These are phyloP conservation scores for Dimocarpus longan DNA, from an alignment of 345 rosid genomes.

Conservation along the genomic window DNA sequence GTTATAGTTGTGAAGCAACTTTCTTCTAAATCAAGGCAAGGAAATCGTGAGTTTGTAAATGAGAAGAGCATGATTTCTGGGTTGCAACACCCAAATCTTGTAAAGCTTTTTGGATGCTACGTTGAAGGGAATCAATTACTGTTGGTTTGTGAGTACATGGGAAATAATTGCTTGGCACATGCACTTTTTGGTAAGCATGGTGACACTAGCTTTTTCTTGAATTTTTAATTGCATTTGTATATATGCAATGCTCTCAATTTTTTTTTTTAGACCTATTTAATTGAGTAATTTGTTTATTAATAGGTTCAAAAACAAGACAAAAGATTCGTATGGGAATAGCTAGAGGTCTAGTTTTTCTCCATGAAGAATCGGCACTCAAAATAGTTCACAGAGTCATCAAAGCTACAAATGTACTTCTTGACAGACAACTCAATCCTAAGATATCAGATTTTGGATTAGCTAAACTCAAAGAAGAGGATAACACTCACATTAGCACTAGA, in stretches of 20 bases:
- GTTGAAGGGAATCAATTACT: conserved; percentile 35
- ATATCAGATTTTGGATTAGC: conserved; percentile 76
- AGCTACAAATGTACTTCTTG: conserved; percentile 58
- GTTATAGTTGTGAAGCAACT: conserved; percentile 27
- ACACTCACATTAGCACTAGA: conserved; percentile 60
- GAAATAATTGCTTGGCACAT: conserved; percentile 57
- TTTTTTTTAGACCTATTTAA: background rate
- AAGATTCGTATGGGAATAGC: conserved; percentile 60
- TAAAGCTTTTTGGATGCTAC: conserved; percentile 36
- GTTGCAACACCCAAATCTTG: conserved; percentile 41
- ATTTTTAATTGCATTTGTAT: background rate
- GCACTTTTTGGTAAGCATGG: conserved; percentile 34
- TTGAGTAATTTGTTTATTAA: background rate
- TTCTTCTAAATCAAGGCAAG: conserved; percentile 40
- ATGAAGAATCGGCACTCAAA: conserved; percentile 53
- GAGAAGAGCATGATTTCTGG: conserved; percentile 43
- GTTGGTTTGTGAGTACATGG: conserved; percentile 69
- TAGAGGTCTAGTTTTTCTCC: conserved; percentile 62
- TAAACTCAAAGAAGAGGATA: conserved; percentile 48
- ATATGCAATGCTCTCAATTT: background rate
- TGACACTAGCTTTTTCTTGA: background rate
- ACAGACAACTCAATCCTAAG: conserved; percentile 49
- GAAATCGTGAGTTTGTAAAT: conserved; percentile 66
- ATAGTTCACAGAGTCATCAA: conserved; percentile 72
- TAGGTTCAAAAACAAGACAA: conserved; percentile 38